phyloP scores from a whole-genome alignment of 495 filamentous ascomycete species.

The Daldinia childiae region DNA sequence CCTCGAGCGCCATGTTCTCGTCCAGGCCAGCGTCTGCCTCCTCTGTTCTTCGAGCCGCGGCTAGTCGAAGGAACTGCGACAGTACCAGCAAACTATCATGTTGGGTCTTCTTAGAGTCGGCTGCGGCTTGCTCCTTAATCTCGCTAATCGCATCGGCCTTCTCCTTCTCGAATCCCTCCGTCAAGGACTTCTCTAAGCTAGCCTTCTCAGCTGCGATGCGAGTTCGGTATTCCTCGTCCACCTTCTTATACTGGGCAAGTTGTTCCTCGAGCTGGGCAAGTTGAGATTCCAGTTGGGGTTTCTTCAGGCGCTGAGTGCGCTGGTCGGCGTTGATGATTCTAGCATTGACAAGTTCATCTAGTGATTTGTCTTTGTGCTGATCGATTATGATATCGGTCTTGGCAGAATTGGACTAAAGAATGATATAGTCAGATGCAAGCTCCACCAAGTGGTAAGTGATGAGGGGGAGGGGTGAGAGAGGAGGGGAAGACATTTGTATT shows the following conservation, averaged over 20 bases:
- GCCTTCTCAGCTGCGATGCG: slow-evolving; percentile 74
- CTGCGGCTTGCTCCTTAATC: slow-evolving; percentile 64
- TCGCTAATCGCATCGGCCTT: slow-evolving; percentile 67
- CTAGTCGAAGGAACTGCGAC: slow-evolving; percentile 82
- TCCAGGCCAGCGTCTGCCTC: slow-evolving; percentile 69
- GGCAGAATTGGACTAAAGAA: slow-evolving; percentile 71
- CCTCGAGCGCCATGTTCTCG: slow-evolving; percentile 89
- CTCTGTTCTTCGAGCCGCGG: slow-evolving; percentile 72
- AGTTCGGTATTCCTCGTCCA: slow-evolving; percentile 79
- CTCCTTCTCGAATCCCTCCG: slow-evolving; percentile 76
- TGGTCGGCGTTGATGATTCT: slow-evolving; percentile 95
- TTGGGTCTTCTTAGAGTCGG: slow-evolving; percentile 62
- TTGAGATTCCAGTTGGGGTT: slow-evolving; percentile 81
- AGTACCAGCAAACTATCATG: slow-evolving; percentile 69
- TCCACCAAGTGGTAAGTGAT: background rate
- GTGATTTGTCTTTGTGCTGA: slow-evolving; percentile 75
- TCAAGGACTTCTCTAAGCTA: slow-evolving; percentile 72
- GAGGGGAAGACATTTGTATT: slow-evolving; percentile 1
- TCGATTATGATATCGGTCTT: slow-evolving; percentile 82
- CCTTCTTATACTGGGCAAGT: slow-evolving; percentile 80
- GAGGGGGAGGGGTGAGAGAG: background rate
- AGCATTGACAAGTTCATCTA: slow-evolving; percentile 82
- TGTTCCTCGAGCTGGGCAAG: slow-evolving; percentile 84
- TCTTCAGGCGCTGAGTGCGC: slow-evolving; percentile 87
- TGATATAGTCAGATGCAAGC: slow-evolving; percentile 19